A percentile compares a stretch with the other conserved stretches of the same genome.
These are phyloP conservation scores for Hibiscus trionum DNA, from an alignment of 345 rosid species.

Conservation along the genomic window DNA sequence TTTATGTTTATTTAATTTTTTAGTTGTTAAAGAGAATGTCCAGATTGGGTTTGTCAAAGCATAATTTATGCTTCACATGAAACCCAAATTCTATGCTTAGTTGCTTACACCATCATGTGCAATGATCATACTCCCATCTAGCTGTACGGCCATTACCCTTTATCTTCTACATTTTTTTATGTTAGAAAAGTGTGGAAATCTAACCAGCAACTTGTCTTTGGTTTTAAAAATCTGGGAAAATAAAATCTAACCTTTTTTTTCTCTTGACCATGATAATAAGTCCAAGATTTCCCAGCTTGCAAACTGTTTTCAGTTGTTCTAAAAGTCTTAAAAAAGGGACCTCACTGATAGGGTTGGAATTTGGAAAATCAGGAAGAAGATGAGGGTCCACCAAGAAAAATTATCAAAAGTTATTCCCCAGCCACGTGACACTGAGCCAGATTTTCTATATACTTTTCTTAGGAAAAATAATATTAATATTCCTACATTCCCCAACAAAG, in stretches of 20 bases:
- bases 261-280: background rate
- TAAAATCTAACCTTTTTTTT: background rate
- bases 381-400: conserved; percentile 10
- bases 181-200: conserved; percentile 3
- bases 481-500: conserved; percentile 12
- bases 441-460: background rate
- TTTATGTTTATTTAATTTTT: background rate
- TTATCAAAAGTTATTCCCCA: conserved; percentile 11
- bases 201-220: background rate
- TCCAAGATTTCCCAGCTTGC: background rate
- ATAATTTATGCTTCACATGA: conserved; percentile 5
- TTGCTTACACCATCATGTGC: conserved; percentile 26
- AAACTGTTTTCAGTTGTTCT: conserved; percentile 12
- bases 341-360: background rate
- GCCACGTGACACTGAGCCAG: conserved; percentile 30
- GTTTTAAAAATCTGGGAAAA: background rate
- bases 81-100: conserved; percentile 18
- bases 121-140: conserved; percentile 20
- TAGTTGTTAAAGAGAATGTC: conserved; percentile 7
- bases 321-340: background rate
- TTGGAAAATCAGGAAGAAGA: conserved; percentile 3
- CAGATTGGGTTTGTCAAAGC: conserved; percentile 4
- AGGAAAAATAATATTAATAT: background rate
- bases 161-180: background rate
- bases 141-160: background rate